Percentiles rank a stretch among this genome's conserved stretches.
Evolutionary conservation across 2,329 filamentous ascomycete species (phyloP).

Genomic region (Fusarium lyarnte): DNA sequence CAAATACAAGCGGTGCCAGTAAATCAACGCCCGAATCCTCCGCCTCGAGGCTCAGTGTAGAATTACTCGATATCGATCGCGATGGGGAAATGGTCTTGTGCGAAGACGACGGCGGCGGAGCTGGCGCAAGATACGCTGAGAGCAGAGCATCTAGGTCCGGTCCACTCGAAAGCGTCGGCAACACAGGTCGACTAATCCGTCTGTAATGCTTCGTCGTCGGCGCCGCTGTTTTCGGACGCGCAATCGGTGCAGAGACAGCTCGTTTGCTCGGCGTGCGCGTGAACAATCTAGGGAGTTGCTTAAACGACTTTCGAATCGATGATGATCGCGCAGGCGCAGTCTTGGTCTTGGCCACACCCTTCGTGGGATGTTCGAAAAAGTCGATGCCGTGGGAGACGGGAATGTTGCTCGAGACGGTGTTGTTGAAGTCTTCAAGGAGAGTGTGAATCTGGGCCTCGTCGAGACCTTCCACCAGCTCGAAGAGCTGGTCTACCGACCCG

Average conservation of each 20-base stretch:
- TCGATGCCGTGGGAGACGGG: conserved; percentile 35
- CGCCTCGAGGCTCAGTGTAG: conserved; percentile 31
- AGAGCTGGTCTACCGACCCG: conserved; percentile 38
- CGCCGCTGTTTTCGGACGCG: conserved; percentile 31
- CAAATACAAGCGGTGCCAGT: conserved; percentile 34
- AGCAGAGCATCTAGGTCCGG: conserved; percentile 31
- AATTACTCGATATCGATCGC: conserved; percentile 35
- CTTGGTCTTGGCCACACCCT: conserved; percentile 3
- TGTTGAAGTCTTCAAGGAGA: conserved; percentile 35
- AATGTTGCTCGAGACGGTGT: conserved; percentile 36
- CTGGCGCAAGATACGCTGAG: conserved; percentile 32
- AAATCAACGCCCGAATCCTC: conserved; percentile 28
- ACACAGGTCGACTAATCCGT: conserved; percentile 35
- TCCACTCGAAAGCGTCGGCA: conserved; percentile 25
- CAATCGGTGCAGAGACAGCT: conserved; percentile 13
- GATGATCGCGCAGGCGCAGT: conserved; percentile 18
- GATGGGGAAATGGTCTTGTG: conserved; percentile 28
- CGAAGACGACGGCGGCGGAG: conserved; percentile 6
- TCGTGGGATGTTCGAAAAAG: conserved; percentile 24
- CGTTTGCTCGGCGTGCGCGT: conserved; percentile 34
- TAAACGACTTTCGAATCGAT: conserved; percentile 32
- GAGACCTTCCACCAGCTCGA: conserved; percentile 34
- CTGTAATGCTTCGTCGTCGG: conserved; percentile 29
- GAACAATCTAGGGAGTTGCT: conserved; percentile 30
- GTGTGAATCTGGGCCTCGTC: conserved; percentile 36